These are phyloP conservation scores for Lasiodiplodia sp. DNA, from an alignment of 2,329 filamentous ascomycete genomes.

Conservation along the genomic window DNA sequence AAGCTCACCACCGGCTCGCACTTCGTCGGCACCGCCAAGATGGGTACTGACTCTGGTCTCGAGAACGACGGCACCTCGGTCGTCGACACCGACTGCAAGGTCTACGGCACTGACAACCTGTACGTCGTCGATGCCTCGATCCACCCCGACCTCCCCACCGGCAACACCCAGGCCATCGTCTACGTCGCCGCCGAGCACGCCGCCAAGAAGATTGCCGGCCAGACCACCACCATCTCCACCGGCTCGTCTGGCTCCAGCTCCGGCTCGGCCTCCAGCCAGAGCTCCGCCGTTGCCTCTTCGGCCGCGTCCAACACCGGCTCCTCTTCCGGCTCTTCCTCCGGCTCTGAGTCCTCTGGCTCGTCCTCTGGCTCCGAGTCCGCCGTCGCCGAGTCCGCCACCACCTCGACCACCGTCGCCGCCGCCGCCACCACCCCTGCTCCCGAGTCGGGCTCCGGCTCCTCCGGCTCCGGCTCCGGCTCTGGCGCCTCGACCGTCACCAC, in stretches of 20 bases:
- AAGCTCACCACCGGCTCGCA: slow-evolving; percentile 39
- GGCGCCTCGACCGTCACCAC: slow-evolving; percentile 11
- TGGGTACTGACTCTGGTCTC: slow-evolving; percentile 65
- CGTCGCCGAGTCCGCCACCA: not conserved
- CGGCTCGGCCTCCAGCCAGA: slow-evolving; percentile 3
- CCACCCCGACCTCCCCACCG: slow-evolving; percentile 72
- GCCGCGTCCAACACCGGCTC: not conserved
- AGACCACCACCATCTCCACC: slow-evolving; percentile 34
- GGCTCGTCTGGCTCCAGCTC: slow-evolving; percentile 25
- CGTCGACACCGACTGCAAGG: slow-evolving; percentile 68
- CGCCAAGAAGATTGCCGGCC: slow-evolving; percentile 58
- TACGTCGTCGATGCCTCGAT: slow-evolving; percentile 69
- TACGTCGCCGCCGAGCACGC: slow-evolving; percentile 70
- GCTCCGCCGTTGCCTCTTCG: not conserved
- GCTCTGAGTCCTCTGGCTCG: not conserved
- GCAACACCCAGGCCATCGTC: slow-evolving; percentile 72
- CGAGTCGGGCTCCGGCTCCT: not conserved
- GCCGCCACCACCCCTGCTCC: not conserved
- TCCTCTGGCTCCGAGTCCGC: not conserved
- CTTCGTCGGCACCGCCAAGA: slow-evolving; percentile 47
- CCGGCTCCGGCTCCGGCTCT: not conserved
- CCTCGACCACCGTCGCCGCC: not conserved
- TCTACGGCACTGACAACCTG: slow-evolving; percentile 56
- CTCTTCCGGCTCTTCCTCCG: not conserved
- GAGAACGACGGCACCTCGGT: slow-evolving; percentile 62